Evolutionary conservation across 441 rosid genomes (phyloP), one percentile per base, ranked within the genome.

Genomic region (Arabidopsis hybrid): DNA sequence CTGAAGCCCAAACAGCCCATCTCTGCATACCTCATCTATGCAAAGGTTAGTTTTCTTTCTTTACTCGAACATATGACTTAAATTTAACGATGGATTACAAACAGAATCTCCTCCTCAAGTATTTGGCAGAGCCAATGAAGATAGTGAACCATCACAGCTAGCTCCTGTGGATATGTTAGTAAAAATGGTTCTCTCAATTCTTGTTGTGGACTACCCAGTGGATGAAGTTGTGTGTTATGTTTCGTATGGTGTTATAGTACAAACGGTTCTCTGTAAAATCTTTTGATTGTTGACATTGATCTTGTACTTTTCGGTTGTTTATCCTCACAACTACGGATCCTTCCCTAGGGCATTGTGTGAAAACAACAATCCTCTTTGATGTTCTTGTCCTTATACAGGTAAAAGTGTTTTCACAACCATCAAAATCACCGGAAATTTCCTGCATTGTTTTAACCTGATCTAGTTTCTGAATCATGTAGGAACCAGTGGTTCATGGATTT

Each of bases 291-390:
- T 21, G 26, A 21, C 26, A 21, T 21, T 21, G 34, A 29, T 93
- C 64, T 76, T 93, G 69, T 93, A 93, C 81, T 93, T 96, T 0
- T 93, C 98, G 0, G 96, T 93, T 75, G 97, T 93, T 14, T 93
- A 93, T 79, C 98, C 98, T 65, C 98, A 93, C 77, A 93, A 93
- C 84, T 93, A 93, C 8, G 98, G 98, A 49, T 93, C 91, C 81
- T 84, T 93, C 71, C 98, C 98, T 11, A 86, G 97, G 78, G 87
- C 98, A 11, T 77, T 93, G 67, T 91, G 98, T 68, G 98, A 93
- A 82, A 97, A 93, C 81, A 93, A 93, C 40, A 96, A 93, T 84
- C 98, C 97, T 0, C 71, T 93, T 93, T 72, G 98, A 93, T 84
- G 97, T 91, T 69, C 79, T 93, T 71, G 85, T 91, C 72, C 85